Evolutionary conservation across 1,139 yeast genomes (phyloP).

Genomic region (Taphrina populina): DNA sequence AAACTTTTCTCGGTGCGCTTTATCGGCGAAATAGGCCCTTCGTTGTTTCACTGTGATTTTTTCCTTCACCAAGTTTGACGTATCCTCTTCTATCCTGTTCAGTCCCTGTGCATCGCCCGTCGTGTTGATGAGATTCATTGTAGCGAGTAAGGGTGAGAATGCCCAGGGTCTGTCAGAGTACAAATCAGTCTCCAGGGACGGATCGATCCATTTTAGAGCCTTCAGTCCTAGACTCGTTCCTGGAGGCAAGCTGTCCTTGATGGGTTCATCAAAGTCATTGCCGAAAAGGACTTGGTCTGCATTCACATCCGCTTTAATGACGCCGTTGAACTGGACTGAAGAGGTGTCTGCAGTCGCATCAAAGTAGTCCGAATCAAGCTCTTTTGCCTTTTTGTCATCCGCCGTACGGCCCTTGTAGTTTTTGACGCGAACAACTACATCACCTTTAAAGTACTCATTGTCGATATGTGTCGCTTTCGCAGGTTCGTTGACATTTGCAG

Average conservation of each 20-base stretch:
- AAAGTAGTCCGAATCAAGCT: slow-evolving; percentile 22
- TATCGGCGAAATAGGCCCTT: slow-evolving; percentile 44
- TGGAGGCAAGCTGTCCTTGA: slow-evolving; percentile 62
- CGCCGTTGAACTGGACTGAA: slow-evolving; percentile 31
- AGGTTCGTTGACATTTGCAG: slow-evolving; percentile 26
- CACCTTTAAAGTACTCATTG: slow-evolving; percentile 27
- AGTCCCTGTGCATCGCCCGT: slow-evolving; percentile 12
- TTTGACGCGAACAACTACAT: slow-evolving; percentile 23
- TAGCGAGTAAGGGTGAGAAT: slow-evolving; percentile 49
- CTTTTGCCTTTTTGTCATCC: slow-evolving; percentile 8
- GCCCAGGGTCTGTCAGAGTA: slow-evolving; percentile 60
- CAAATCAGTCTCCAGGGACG: slow-evolving; percentile 61
- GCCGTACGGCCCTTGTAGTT: slow-evolving; percentile 16
- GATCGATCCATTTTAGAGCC: slow-evolving; percentile 55
- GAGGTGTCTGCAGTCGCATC: slow-evolving; percentile 29
- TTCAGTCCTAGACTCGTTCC: slow-evolving; percentile 56
- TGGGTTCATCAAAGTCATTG: slow-evolving; percentile 64
- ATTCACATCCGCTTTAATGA: slow-evolving; percentile 23
- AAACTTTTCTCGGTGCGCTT: slow-evolving; percentile 43
- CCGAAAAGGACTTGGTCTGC: slow-evolving; percentile 47
- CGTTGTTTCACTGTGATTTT: slow-evolving; percentile 41
- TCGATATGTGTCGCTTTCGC: slow-evolving; percentile 24
- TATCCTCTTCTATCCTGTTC: slow-evolving; percentile 23
- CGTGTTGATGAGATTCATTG: slow-evolving; percentile 32
- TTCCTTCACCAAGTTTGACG: slow-evolving; percentile 17